Percentiles rank a stretch among this genome's conserved stretches.
Conservation (phyloP, 2,329 filamentous ascomycete genomes). For the Alternaria ventricosa region DNA sequence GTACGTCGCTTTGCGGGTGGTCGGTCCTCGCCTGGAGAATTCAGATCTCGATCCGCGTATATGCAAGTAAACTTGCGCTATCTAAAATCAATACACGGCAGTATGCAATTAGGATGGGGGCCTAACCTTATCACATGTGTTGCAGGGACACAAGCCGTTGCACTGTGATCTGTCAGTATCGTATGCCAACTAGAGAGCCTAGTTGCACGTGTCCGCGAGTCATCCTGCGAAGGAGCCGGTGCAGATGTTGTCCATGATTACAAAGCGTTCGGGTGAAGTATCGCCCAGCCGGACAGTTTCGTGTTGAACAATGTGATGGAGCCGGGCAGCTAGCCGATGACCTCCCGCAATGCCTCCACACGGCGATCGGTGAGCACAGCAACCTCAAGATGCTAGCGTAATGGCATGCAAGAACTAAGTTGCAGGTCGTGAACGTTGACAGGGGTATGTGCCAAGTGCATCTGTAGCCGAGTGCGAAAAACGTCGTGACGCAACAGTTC, state of each 20-base stretch:
- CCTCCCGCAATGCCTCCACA: background rate
- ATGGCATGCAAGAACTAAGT: background rate
- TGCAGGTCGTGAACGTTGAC: background rate
- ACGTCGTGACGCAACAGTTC: background rate
- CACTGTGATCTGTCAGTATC: constrained; percentile 54
- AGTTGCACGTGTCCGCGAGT: background rate
- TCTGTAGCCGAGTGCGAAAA: background rate
- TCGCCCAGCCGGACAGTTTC: background rate
- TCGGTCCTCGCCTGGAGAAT: constrained; percentile 46
- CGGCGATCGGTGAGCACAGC: background rate
- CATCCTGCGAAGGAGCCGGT: background rate
- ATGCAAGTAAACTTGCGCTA: constrained; percentile 51
- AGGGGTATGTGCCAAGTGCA: background rate
- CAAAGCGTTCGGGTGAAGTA: background rate
- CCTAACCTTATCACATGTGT: constrained; percentile 63
- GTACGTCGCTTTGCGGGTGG: constrained; percentile 45
- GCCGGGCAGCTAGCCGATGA: background rate
- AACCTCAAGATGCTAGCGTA: background rate
- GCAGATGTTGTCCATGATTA: background rate
- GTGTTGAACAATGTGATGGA: background rate
- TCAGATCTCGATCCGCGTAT: constrained; percentile 46
- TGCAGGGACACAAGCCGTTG: constrained; percentile 65
- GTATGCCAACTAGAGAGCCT: background rate
- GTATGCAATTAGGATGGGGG: background rate
- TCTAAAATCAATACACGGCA: constrained; percentile 21